phyloP scores from a whole-genome alignment of 148 eudicot genomes.

The Salicornia ramosissima region DNA sequence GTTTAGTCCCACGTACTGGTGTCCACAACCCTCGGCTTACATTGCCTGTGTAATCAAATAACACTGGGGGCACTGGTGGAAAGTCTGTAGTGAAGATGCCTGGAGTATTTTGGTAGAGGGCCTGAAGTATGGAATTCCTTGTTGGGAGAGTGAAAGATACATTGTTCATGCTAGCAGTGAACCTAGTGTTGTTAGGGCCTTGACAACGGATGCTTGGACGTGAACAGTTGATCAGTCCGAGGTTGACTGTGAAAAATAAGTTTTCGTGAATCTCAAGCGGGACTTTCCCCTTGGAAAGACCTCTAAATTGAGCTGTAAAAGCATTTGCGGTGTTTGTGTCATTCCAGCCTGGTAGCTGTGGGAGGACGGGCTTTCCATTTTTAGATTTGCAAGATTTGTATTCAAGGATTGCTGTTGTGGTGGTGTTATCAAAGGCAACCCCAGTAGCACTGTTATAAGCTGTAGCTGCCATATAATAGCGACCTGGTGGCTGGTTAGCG shows the following conservation, averaged over 20 bases:
- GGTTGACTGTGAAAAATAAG: constrained; percentile 63
- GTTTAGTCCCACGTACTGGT: constrained; percentile 62
- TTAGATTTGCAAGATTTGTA: constrained; percentile 39
- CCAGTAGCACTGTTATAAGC: constrained; percentile 67
- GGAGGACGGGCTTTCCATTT: constrained; percentile 38
- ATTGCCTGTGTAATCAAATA: constrained; percentile 82
- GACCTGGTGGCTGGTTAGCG: constrained; percentile 58
- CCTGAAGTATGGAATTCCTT: constrained; percentile 55
- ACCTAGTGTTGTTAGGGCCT: constrained; percentile 72
- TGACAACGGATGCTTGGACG: constrained; percentile 63
- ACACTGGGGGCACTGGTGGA: constrained; percentile 65
- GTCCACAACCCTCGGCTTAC: constrained; percentile 74
- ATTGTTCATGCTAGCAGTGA: constrained; percentile 84
- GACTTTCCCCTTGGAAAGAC: constrained; percentile 46
- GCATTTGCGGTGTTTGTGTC: constrained; percentile 67
- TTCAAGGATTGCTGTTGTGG: constrained; percentile 82
- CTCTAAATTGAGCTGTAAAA: constrained; percentile 47
- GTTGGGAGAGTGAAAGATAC: constrained; percentile 61
- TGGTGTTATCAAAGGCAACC: constrained; percentile 72
- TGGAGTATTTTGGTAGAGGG: constrained; percentile 54
- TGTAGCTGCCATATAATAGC: constrained; percentile 78
- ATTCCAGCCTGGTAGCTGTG: constrained; percentile 64
- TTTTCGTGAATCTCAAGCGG: constrained; percentile 58
- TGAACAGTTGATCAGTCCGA: constrained; percentile 62
- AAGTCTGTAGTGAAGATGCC: constrained; percentile 80